These are phyloP conservation scores for Paecilomyces niveus DNA, from an alignment of 2,329 filamentous ascomycete genomes.

Conservation along the genomic window DNA sequence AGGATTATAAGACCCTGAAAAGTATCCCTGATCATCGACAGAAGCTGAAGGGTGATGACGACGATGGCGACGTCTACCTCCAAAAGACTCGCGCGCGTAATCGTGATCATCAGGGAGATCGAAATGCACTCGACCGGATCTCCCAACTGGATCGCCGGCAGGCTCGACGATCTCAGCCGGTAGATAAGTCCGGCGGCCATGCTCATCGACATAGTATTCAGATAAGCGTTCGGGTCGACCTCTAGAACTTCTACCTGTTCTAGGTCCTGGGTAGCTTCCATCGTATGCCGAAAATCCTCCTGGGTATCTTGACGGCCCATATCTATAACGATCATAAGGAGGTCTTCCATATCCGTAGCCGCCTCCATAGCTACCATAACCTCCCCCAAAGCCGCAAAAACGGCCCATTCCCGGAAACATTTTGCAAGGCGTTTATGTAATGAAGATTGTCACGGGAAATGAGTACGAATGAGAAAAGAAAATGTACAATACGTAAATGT, in stretches of 20 bases:
- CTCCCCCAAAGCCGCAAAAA: neutral
- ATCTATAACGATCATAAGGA: neutral
- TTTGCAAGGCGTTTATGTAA: neutral
- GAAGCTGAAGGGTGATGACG: neutral
- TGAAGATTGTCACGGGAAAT: too few relatives aligned
- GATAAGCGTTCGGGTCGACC: neutral
- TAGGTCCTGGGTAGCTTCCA: neutral
- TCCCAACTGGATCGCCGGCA: neutral
- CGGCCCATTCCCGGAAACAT: neutral
- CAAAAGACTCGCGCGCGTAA: neutral
- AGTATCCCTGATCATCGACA: neutral
- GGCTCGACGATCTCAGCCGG: neutral
- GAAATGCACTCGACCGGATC: neutral
- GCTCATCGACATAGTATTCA: neutral
- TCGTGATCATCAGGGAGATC: neutral
- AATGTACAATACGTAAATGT: neutral
- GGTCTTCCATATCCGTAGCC: neutral
- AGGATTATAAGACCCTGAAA: neutral
- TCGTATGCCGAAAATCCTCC: neutral
- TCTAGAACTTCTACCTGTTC: neutral
- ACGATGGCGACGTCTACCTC: neutral
- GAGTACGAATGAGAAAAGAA: neutral
- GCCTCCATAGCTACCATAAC: neutral
- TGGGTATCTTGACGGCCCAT: neutral
- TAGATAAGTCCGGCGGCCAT: neutral